Evolutionary conservation across 2,329 filamentous ascomycete genomes (phyloP).

Genomic region (Capronia coronata): DNA sequence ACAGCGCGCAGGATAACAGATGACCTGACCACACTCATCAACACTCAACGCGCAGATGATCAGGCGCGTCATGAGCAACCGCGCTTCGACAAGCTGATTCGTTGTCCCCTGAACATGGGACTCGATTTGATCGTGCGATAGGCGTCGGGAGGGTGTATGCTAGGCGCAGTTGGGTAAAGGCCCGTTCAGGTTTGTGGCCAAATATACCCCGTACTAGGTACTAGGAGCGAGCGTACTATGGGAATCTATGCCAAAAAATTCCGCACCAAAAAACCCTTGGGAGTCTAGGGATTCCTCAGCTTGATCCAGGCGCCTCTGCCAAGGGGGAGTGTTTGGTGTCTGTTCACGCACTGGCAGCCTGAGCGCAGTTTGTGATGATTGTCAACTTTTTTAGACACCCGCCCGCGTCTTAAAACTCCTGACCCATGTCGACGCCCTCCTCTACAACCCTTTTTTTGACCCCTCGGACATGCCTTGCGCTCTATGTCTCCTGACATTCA

Average conservation of each 20-base stretch:
- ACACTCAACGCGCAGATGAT: slow-evolving; percentile 15
- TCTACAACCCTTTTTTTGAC: slow-evolving; percentile 55
- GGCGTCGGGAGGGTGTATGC: slow-evolving; percentile 13
- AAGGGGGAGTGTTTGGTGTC: slow-evolving; percentile 3
- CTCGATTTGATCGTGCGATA: slow-evolving; percentile 10
- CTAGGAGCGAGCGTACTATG: too few relatives aligned
- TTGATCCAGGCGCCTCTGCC: not conserved
- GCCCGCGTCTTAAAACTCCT: not conserved
- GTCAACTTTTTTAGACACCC: not conserved
- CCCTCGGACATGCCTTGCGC: slow-evolving; percentile 38
- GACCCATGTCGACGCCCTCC: slow-evolving; percentile 43
- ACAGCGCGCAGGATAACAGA: not conserved
- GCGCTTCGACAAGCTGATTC: not conserved
- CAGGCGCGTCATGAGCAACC: slow-evolving; percentile 13
- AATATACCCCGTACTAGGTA: slow-evolving; percentile 8
- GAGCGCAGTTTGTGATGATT: not conserved
- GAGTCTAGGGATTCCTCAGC: too few relatives aligned
- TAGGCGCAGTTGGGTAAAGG: slow-evolving; percentile 11
- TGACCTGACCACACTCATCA: slow-evolving; percentile 13
- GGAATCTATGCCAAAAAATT: too few relatives aligned
- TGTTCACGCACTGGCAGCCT: too few relatives aligned
- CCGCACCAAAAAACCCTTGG: not conserved
- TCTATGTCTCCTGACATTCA: slow-evolving; percentile 15
- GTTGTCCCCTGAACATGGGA: slow-evolving; percentile 12
- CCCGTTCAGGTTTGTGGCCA: slow-evolving; percentile 5